A percentile compares a stretch with the other conserved stretches of the same genome.
phyloP scores from a whole-genome alignment of 345 rosid species.

The Citrus medica region DNA sequence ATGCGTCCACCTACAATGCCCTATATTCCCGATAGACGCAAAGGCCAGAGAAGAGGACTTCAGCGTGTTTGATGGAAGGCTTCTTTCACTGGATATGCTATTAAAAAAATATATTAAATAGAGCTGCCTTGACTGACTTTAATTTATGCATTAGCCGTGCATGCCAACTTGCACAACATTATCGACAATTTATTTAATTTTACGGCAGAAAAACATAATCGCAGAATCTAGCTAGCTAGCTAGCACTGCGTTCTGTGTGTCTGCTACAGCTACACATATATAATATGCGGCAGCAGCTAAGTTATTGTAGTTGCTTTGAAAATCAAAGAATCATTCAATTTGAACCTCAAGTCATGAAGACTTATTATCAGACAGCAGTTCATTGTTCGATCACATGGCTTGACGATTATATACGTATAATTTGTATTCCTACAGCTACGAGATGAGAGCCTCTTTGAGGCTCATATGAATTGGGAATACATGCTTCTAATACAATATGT shows the following conservation, averaged over 20 bases:
- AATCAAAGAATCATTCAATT: background rate
- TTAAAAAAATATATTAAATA: no score
- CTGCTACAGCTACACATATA: background rate
- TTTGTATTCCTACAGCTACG: background rate
- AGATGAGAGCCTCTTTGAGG: background rate
- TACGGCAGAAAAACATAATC: background rate
- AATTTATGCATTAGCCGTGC: background rate
- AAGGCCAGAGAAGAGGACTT: background rate
- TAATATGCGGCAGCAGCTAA: no score
- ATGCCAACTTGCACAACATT: background rate
- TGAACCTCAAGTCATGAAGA: background rate
- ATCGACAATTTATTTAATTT: background rate
- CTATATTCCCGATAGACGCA: constrained; percentile 21
- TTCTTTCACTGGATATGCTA: background rate
- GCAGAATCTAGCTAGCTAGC: background rate
- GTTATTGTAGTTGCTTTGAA: background rate
- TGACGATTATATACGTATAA: no score
- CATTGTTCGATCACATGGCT: background rate
- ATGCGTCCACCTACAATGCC: constrained; percentile 33
- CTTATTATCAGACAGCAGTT: background rate
- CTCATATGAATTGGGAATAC: background rate
- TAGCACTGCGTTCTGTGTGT: background rate
- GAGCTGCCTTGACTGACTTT: constrained; percentile 6
- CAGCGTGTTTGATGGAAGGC: constrained; percentile 20
- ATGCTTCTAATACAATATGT: background rate